These are phyloP conservation scores for Bretschneidera sinensis DNA, from an alignment of 345 rosid species.

Conservation along the genomic window DNA sequence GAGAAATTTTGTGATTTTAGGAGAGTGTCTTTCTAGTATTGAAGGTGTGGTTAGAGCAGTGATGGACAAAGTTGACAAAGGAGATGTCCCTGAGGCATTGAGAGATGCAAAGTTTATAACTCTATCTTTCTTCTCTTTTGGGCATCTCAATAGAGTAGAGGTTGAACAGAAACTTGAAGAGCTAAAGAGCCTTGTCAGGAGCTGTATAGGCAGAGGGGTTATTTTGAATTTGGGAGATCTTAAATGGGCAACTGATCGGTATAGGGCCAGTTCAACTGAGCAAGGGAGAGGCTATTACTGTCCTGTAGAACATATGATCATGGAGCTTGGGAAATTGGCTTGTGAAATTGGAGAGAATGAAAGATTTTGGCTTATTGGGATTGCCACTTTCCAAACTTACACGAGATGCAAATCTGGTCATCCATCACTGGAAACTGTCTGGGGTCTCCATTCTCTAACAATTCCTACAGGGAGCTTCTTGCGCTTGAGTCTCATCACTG, in stretches of 20 bases:
- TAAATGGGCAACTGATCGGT: constrained; percentile 55
- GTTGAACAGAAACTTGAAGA: constrained; percentile 59
- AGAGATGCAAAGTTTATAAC: constrained; percentile 52
- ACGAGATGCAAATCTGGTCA: constrained; percentile 65
- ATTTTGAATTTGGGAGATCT: constrained; percentile 79
- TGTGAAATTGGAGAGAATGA: constrained; percentile 45
- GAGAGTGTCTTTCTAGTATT: constrained; percentile 54
- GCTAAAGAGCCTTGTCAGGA: constrained; percentile 39
- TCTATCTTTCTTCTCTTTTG: constrained; percentile 46
- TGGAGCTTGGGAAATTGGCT: constrained; percentile 66
- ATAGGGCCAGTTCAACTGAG: constrained; percentile 36
- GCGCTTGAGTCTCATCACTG: constrained; percentile 64
- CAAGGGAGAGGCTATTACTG: constrained; percentile 30
- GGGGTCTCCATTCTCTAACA: constrained; percentile 67
- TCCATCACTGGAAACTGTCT: constrained; percentile 61
- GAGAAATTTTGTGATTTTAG: constrained; percentile 59
- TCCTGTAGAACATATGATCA: constrained; percentile 63
- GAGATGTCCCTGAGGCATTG: constrained; percentile 52
- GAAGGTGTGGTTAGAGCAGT: constrained; percentile 56
- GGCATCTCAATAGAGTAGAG: constrained; percentile 45
- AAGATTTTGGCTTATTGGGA: constrained; percentile 69
- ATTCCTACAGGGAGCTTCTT: constrained; percentile 67
- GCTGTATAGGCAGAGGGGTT: constrained; percentile 41
- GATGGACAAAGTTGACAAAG: constrained; percentile 53
- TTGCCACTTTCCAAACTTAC: constrained; percentile 80